A percentile compares a stretch with the other conserved stretches of the same genome.
phyloP scores from a whole-genome alignment of 2,329 filamentous ascomycete genomes.

The Penicillium sp. region DNA sequence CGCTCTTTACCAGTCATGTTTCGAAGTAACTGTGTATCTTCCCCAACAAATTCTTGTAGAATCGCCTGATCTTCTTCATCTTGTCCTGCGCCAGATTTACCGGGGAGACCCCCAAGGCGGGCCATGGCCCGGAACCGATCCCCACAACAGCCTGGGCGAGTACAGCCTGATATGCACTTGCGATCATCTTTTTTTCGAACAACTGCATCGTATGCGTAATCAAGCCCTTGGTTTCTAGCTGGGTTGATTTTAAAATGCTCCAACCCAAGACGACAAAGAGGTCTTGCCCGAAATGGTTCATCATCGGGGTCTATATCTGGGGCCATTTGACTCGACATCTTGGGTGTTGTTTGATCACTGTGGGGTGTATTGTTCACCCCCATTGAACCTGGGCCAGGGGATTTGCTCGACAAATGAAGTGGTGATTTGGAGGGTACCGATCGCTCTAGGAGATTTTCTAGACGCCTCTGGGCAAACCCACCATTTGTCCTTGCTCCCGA shows the following conservation, averaged over 20 bases:
- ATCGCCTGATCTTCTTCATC: constrained; percentile 27
- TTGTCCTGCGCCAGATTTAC: constrained; percentile 17
- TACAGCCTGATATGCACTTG: constrained; percentile 70
- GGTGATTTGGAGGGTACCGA: constrained; percentile 24
- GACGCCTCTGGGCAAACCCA: constrained; percentile 20
- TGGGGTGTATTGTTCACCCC: background rate
- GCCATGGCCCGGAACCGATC: constrained; percentile 67
- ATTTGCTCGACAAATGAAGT: constrained; percentile 7
- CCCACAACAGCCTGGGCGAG: constrained; percentile 72
- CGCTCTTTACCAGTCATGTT: constrained; percentile 60
- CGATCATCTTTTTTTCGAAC: constrained; percentile 68
- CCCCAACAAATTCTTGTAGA: constrained; percentile 56
- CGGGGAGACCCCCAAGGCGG: constrained; percentile 33
- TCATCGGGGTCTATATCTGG: constrained; percentile 26
- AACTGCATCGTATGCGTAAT: constrained; percentile 72
- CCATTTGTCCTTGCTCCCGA: background rate
- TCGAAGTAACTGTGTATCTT: constrained; percentile 34
- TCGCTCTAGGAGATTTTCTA: constrained; percentile 34
- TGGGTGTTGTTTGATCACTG: background rate
- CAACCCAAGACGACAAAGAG: constrained; percentile 56
- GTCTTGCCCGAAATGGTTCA: constrained; percentile 56
- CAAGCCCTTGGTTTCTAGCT: constrained; percentile 64
- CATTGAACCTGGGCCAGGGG: background rate
- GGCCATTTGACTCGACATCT: constrained; percentile 1
- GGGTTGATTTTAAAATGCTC: constrained; percentile 84